Evolutionary conservation across 140 eudicot species (phyloP).

Genomic region (Senecio squalidus): DNA sequence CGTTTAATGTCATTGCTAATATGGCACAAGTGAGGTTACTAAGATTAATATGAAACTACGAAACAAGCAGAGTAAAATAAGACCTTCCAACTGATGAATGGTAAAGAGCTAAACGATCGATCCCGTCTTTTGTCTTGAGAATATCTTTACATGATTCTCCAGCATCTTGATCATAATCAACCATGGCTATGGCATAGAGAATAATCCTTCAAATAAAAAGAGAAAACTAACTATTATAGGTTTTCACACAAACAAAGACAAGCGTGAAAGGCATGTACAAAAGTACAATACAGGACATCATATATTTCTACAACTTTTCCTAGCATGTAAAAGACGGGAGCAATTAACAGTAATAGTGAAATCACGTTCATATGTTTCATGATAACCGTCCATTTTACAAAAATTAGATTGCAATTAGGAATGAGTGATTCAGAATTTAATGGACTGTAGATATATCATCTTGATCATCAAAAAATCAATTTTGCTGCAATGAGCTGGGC

Average conservation of each 20-base stretch:
- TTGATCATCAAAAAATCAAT: too few species aligned
- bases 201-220: slow-evolving; percentile 60
- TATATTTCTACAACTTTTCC: background rate
- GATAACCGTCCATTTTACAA: background rate
- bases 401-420: too few species aligned
- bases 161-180: slow-evolving; percentile 80
- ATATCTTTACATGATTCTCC: slow-evolving; percentile 45
- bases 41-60: background rate
- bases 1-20: background rate
- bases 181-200: slow-evolving; percentile 82
- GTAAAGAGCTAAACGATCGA: slow-evolving; percentile 71
- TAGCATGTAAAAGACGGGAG: background rate
- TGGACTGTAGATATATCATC: too few species aligned
- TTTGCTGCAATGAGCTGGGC: too few species aligned
- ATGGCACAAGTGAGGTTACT: background rate
- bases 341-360: too few species aligned
- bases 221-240: background rate
- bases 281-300: background rate
- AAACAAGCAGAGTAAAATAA: slow-evolving; percentile 14
- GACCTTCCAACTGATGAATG: slow-evolving; percentile 93
- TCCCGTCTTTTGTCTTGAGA: slow-evolving; percentile 74
- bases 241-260: background rate
- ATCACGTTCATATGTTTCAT: background rate
- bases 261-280: background rate
- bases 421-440: too few species aligned